Base-by-base conservation (phyloP, 306 rosid species). In the Vigna mungo region DNA sequence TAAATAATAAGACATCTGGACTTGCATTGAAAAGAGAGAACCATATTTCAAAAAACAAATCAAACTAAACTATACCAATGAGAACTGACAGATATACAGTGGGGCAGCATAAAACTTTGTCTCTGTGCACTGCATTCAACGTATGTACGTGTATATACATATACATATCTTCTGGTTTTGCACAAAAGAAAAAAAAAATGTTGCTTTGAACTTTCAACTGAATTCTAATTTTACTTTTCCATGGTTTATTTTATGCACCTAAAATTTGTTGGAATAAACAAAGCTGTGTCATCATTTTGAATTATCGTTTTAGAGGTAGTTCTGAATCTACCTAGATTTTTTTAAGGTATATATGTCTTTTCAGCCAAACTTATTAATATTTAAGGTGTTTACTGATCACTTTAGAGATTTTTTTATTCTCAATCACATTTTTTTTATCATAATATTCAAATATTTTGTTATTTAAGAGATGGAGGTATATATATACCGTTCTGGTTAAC, bases 101-200 rank as follows among this genome's bases (percentile, higher is more conserved):
- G 17, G 61, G 30, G n/a, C n/a, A 70, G 30, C 75, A 49, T 48
- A 69, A 44, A 12, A 30, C 21, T 66, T 43, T 13, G 74, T 69
- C 27, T 68, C 56, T 46, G 5, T 44, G 21, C 39, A 47, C 56
- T 25, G 43, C 20, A 20, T 37, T 8, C 7, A 64, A 64, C 9
- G 1, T 30, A 30, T 67, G 36, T 21, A 67, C 11, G 44, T 25
- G 17, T 7, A 46, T 48, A 13, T 14, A 1, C 14, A 46, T 48
- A 13, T 14, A 1, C 14, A 7, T 54, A 14, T 21, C 18, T 21
- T 67, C 5, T 20, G 39, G 39, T 43, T 67, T 21, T 41, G 44
- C 12, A 41, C 46, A 41, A 41, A 30, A 25, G 27, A 30, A 30
- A 9, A 41, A 41, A 20, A 2, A 41, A 2, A 9, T 16, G 18